Percentiles rank a stretch among this genome's conserved stretches.
Evolutionary conservation across 306 rosid genomes (phyloP).

Genomic region (Quillaja saponaria): DNA sequence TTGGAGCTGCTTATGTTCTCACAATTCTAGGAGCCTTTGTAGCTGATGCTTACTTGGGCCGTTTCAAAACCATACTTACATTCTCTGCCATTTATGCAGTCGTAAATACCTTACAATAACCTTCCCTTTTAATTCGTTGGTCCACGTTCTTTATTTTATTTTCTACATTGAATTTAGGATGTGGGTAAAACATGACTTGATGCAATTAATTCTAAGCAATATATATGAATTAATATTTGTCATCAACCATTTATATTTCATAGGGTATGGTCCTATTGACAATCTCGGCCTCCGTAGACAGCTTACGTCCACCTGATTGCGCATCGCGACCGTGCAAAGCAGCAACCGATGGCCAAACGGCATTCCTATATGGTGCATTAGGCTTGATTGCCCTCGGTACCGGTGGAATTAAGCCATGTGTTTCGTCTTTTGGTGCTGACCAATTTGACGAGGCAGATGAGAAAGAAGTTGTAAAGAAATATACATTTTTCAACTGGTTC

Average conservation of each 20-base stretch:
- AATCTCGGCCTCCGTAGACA: slow-evolving; percentile 44
- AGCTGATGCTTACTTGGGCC: slow-evolving; percentile 64
- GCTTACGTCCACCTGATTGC: slow-evolving; percentile 47
- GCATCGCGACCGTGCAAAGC: slow-evolving; percentile 30
- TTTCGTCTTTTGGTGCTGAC: slow-evolving; percentile 65
- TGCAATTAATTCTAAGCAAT: too few species aligned
- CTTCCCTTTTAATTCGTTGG: not conserved
- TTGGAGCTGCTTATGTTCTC: slow-evolving; percentile 58
- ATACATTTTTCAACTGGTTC: slow-evolving; percentile 61
- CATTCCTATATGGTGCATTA: slow-evolving; percentile 47
- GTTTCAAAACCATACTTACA: slow-evolving; percentile 53
- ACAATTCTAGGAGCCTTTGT: slow-evolving; percentile 56
- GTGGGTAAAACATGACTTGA: too few species aligned
- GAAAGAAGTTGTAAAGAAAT: slow-evolving; percentile 45
- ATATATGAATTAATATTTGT: too few species aligned
- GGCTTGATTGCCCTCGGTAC: slow-evolving; percentile 59
- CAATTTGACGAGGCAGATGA: slow-evolving; percentile 60
- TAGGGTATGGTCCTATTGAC: slow-evolving; percentile 61
- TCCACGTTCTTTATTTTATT: too few species aligned
- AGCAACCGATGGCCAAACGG: slow-evolving; percentile 41
- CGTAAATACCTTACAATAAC: slow-evolving; percentile 14
- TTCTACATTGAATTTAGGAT: too few species aligned
- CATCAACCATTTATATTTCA: not conserved
- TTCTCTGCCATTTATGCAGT: slow-evolving; percentile 49
- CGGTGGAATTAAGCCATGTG: slow-evolving; percentile 67